These are phyloP conservation scores for Endocalyx cinctus DNA, from an alignment of 2,329 filamentous ascomycete genomes.

Conservation along the genomic window DNA sequence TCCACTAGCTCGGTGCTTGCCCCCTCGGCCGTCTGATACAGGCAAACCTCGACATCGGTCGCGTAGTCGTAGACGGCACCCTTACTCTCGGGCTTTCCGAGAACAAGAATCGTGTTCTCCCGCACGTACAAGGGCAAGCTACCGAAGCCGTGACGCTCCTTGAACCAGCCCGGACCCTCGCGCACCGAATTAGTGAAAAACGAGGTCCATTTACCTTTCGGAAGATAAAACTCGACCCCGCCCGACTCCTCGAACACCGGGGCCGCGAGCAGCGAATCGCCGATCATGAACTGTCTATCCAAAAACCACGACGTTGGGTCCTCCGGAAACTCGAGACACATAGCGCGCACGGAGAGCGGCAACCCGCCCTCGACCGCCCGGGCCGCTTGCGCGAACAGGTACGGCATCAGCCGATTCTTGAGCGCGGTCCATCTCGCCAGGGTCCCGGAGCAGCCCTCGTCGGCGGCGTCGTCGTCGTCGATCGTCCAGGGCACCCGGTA, in stretches of 20 bases:
- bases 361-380: constrained; percentile 44
- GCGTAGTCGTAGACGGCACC: constrained; percentile 45
- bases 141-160: constrained; percentile 54
- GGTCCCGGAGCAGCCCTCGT: constrained; percentile 48
- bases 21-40: constrained; percentile 39
- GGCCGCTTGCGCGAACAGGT: constrained; percentile 41
- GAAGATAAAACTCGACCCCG: constrained; percentile 62
- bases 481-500: constrained; percentile 75
- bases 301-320: constrained; percentile 65
- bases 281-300: constrained; percentile 72
- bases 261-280: constrained; percentile 55
- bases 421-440: constrained; percentile 44
- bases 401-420: constrained; percentile 50
- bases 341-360: constrained; percentile 58
- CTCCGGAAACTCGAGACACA: constrained; percentile 66
- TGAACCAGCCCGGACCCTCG: constrained; percentile 53
- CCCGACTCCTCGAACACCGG: constrained; percentile 67
- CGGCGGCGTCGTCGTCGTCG: constrained; percentile 56
- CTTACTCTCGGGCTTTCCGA: constrained; percentile 35
- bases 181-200: constrained; percentile 45
- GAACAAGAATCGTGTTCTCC: constrained; percentile 45
- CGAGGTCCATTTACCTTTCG: constrained; percentile 43
- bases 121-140: constrained; percentile 56
- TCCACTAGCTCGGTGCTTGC: constrained; percentile 39
- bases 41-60: constrained; percentile 41